Base-by-base conservation (phyloP, 768 basidiomycete genomes). In the Hygrocybe coccinea region DNA sequence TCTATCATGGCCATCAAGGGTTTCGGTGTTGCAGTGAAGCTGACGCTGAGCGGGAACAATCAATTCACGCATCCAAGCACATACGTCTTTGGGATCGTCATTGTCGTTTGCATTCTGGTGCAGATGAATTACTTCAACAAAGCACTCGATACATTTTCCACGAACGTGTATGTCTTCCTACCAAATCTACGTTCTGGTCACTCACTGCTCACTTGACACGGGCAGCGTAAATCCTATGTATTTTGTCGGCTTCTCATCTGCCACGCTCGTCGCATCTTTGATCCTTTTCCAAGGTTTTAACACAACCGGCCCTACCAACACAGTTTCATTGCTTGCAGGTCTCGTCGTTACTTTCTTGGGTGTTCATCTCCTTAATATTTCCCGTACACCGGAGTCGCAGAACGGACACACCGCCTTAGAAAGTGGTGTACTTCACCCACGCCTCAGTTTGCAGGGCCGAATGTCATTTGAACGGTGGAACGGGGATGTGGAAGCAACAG, bases 1-100 rank as follows among this genome's bases (percentile, higher is more conserved):
- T 93, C 92, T n/a, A 85, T 98, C 72, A 98, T 99, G 97, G 89
- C 93, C 39, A 89, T 97, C 78, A 99, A 99, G 75, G 95, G 94
- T 47, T 93, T 99, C 64, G 97, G 97, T 44, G 86, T 97, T 46
- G 95, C 97, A 2, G 81, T 99, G 64, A 98, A 98, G 71, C 81
- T 99, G 55, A 98, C 94, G 0, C 74, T 97, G 56, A 80, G 83
- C 9, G 95, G 95, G 45, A 90, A 91, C 67, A 99, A 98, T 70
- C 97, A 99, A 71, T 89, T 99, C 66, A 83, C 87, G 1, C 91
- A 94, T 66, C 85, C 89, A 36, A 93, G 91, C 67, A 99, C 97
- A n/a, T 99, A 97, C 69, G 83, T 98, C 22, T 95, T 98, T 64
- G 93, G 85, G 36, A 77, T 91, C 49, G 83, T 91, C 34, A 87